phyloP scores from a whole-genome alignment of 805 yeast species.

The Maudiozyma turicensis region DNA sequence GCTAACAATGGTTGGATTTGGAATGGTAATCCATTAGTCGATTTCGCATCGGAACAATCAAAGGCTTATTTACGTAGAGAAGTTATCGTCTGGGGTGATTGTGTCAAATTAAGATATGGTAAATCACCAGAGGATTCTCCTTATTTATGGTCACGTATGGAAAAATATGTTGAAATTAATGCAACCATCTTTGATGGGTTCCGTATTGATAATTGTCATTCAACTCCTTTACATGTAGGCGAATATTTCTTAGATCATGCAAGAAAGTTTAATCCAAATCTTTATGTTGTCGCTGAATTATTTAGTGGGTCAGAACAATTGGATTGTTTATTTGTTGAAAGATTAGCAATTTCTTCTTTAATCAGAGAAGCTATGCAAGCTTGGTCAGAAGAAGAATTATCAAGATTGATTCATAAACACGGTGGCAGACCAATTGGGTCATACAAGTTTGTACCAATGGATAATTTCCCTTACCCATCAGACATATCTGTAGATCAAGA shows the following conservation, averaged over 20 bases:
- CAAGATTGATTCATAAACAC: slow-evolving; percentile 78
- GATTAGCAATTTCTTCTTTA: slow-evolving; percentile 79
- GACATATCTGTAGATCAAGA: slow-evolving; percentile 32
- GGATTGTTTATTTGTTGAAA: slow-evolving; percentile 84
- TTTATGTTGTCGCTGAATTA: slow-evolving; percentile 89
- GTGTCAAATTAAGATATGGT: slow-evolving; percentile 89
- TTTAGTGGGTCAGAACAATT: slow-evolving; percentile 87
- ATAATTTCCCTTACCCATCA: slow-evolving; percentile 61
- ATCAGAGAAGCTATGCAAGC: slow-evolving; percentile 98
- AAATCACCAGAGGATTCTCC: slow-evolving; percentile 72
- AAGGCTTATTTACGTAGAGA: slow-evolving; percentile 83
- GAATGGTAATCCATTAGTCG: slow-evolving; percentile 91
- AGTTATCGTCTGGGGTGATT: slow-evolving; percentile 96
- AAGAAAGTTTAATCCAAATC: slow-evolving; percentile 68
- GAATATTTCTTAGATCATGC: slow-evolving; percentile 83
- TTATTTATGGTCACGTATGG: slow-evolving; percentile 80
- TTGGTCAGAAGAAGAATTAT: slow-evolving; percentile 76
- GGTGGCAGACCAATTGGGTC: slow-evolving; percentile 97
- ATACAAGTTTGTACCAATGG: slow-evolving; percentile 68
- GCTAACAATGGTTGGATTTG: slow-evolving; percentile 99
- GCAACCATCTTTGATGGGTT: slow-evolving; percentile 79
- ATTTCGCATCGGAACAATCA: slow-evolving; percentile 75
- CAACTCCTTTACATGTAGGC: slow-evolving; percentile 93
- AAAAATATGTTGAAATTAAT: slow-evolving; percentile 56
- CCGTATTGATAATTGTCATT: slow-evolving; percentile 91